Evolutionary conservation across 2,329 filamentous ascomycete species (phyloP), one percentile per base, ranked within the genome.

Genomic region (Lachnellula hyalina): DNA sequence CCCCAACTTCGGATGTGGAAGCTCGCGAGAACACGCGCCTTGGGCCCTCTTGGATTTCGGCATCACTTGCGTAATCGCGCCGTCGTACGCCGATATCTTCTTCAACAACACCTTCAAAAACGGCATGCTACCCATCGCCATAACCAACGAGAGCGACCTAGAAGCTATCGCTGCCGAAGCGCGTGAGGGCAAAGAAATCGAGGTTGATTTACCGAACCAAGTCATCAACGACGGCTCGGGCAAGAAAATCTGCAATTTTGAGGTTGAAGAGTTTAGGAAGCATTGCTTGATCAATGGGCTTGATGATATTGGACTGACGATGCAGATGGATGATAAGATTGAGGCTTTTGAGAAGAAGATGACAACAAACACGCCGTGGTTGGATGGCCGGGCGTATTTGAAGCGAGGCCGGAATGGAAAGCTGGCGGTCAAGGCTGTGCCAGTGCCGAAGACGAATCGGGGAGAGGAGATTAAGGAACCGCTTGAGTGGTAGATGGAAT

Each of bases 61-160:
- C 63, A 96, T 99, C 76, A 90, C 87, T 70, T 93, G 87, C 71
- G 81, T 97, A 67, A 96, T 97, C 64, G 94, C 93, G 1, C 90
- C 90, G 1, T 92, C 88, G n/a, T 89, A 83, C 63, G 89, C 87
- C 55, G 90, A 96, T 69, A 99, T 99, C 73, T 96, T 96, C 84
- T 95, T 93, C 83, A 96, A 96, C 83, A 99, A 99, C 79, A 94
- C 89, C n/a, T 97, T 96, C 83, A 97, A 99, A 82, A 99, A 99
- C 77, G 93, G 93, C 76, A 97, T 97, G 94, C 78, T 97, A 60
- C 92, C 93, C 47, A 84, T 97, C 58, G 75, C 80, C 56, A 87
- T 97, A 68, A 75, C 80, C 34, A 84, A 93, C 71, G 74, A 83
- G 61, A 77, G 74, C 1, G 78, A 82, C 34, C 76, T 96, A 4